Evolutionary conservation across 2,329 filamentous ascomycete species (phyloP), one percentile per base, ranked within the genome.

Genomic region (Calonectria henricotiae): DNA sequence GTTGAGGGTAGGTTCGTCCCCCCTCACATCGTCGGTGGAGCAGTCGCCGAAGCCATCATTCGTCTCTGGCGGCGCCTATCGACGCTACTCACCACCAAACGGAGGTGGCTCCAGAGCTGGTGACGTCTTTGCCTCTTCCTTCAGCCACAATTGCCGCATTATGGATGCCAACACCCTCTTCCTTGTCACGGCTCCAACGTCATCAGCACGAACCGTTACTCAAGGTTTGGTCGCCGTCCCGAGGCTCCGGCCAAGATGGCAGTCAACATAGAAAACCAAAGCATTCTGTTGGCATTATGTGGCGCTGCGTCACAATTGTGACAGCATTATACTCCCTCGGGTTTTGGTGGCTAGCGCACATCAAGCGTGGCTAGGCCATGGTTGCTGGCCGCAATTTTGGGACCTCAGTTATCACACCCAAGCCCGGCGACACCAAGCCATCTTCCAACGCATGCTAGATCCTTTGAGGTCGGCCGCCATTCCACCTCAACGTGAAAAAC

Each of bases 171-270:
- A 55, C 46, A n/a, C 47, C 39, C 47, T 20, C 60, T n/a, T 32
- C 9, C 23, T 15, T 23, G 15, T 37, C 54, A 41, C 35, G 62
- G 47, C 49, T 62, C 55, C 62, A 62, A 61, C 62, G 62, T 65
- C 62, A 69, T 65, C 62, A 69, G 67, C 62, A 32, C 37, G 23
- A 46, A 58, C 47, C 20, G 43, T 47, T 39, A 32, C 55, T 27
- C 35, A 15, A 32, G 67, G 55, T 62, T 62, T 69, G 67, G 67
- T 39, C 55, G 54, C 44, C 55, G 65, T 35, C 46, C 67, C 67
- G 67, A 69, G 43, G 23, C 55, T 44, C 62, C 51, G 43, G 23
- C 35, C 41, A 46, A 62, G 51, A 27, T 13, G 15, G 23, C n/a
- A 51, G 39, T 30, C 25, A 41, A 44, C 47, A 47, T 12, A 41